Evolutionary conservation across 2,329 filamentous ascomycete species (phyloP).

Genomic region (Fusarium newnesense): DNA sequence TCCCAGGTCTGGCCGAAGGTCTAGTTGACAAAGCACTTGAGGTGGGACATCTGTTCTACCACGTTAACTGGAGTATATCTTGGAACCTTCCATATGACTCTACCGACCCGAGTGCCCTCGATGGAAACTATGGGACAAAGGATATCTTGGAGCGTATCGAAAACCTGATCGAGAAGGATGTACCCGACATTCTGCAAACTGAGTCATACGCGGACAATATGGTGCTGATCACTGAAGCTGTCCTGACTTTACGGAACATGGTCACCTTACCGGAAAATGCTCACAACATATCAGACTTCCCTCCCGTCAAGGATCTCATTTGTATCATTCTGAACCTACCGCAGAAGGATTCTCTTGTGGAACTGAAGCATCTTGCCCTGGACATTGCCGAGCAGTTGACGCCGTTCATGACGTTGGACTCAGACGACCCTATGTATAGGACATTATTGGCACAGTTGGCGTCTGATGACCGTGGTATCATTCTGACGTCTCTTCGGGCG

Average conservation of each 20-base stretch:
- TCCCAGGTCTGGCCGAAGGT: conserved; percentile 87
- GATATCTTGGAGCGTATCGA: conserved; percentile 74
- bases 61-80: conserved; percentile 82
- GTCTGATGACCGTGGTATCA: conserved; percentile 81
- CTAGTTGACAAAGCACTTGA: conserved; percentile 86
- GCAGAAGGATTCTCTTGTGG: conserved; percentile 74
- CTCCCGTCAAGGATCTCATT: conserved; percentile 81
- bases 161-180: conserved; percentile 66
- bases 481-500: conserved; percentile 82
- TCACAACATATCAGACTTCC: conserved; percentile 78
- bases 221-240: conserved; percentile 84
- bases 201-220: conserved; percentile 76
- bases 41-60: conserved; percentile 81
- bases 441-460: conserved; percentile 73
- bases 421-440: conserved; percentile 81
- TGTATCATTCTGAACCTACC: conserved; percentile 85
- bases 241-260: conserved; percentile 93
- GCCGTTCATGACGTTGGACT: conserved; percentile 77
- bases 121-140: conserved; percentile 61
- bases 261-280: conserved; percentile 93
- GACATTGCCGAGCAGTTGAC: conserved; percentile 94
- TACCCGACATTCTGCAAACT: conserved; percentile 77
- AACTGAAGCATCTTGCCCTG: conserved; percentile 89
- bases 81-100: conserved; percentile 69
- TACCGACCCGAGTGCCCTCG: conserved; percentile 58